These are phyloP conservation scores for Suhomyces sp. DNA, from an alignment of 805 yeast genomes.

Conservation along the genomic window DNA sequence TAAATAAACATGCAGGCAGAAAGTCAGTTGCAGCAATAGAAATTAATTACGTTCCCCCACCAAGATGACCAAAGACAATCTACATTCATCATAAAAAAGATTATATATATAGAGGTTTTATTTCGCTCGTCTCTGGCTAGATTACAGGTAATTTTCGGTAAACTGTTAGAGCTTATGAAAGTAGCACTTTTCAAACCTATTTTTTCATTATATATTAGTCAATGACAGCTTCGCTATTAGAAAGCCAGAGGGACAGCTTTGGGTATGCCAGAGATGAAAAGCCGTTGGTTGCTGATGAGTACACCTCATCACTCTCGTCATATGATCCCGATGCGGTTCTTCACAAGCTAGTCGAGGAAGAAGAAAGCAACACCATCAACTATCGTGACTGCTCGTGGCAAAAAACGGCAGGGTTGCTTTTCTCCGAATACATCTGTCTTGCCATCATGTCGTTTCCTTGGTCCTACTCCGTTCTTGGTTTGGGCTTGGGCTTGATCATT, in stretches of 20 bases:
- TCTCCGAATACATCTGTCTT: constrained; percentile 58
- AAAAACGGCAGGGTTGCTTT: constrained; percentile 56
- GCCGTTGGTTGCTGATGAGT: neutral
- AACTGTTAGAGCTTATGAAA: neutral
- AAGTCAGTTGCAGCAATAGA: neutral
- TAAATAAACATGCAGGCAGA: neutral
- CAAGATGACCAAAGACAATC: neutral
- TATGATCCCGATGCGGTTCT: constrained; percentile 14
- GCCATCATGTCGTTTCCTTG: constrained; percentile 68
- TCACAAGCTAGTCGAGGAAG: constrained; percentile 12
- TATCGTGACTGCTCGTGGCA: constrained; percentile 56
- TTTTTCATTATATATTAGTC: neutral
- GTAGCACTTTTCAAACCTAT: neutral
- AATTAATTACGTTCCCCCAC: neutral
- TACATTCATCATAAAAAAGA: neutral
- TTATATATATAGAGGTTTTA: neutral
- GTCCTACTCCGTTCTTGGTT: constrained; percentile 59
- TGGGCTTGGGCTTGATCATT: constrained; percentile 55
- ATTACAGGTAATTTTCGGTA: neutral
- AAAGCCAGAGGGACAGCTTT: neutral
- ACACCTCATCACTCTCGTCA: neutral
- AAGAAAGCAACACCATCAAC: constrained; percentile 32
- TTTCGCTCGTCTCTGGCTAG: neutral
- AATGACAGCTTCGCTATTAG: neutral
- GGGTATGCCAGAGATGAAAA: neutral